Evolutionary conservation across 2,329 filamentous ascomycete species (phyloP), one percentile per base, ranked within the genome.

Genomic region (Pseudofabraea citricarpa): DNA sequence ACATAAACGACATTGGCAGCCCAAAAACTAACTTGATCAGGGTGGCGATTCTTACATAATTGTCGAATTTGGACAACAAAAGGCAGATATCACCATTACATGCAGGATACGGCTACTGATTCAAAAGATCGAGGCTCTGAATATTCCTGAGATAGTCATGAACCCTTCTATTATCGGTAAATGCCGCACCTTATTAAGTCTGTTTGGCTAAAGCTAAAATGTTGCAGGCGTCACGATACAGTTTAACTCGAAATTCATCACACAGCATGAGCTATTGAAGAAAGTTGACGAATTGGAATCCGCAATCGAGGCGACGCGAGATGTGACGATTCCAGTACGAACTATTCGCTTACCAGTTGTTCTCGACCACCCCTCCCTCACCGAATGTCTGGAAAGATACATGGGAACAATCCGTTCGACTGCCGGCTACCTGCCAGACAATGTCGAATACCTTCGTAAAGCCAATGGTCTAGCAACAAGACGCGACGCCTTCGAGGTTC

Each of bases 111-210:
- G 45, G 26, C 40, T 52, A 5, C 29, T 52, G 13, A 37, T 45
- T 9, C 40, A 52, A 36, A 50, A 47, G 36, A 16, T 55, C 20
- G 43, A 64, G 2, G 64, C 64, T 0, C 41, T 56, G 3, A 56
- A 52, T 41, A 62, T 69, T 36, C 64, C 64, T 32, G 59, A 57
- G 4, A 64, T 67, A 5, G 56, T 78, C 8, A 64, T 67, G 48
- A 75, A 73, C 21, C 47, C 50, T 15, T 76, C 70, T 13, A 71
- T 78, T 18, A 71, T 74, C 18, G 74, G 74, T 48, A 42, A 42
- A 24, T n/a, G 2, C 8, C 51, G 10, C 8, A 3, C n/a, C 64
- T 64, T 39, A 68, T 64, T 29, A 66, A 55, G 61, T 19, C 5
- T 1, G 16, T 31, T 15, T 15, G 21, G 32, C 27, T 20, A 12